A percentile compares a stretch with the other conserved stretches of the same genome.
Conservation (phyloP, 371 early-diverging fungal genomes). For the Coemansia sp. region DNA sequence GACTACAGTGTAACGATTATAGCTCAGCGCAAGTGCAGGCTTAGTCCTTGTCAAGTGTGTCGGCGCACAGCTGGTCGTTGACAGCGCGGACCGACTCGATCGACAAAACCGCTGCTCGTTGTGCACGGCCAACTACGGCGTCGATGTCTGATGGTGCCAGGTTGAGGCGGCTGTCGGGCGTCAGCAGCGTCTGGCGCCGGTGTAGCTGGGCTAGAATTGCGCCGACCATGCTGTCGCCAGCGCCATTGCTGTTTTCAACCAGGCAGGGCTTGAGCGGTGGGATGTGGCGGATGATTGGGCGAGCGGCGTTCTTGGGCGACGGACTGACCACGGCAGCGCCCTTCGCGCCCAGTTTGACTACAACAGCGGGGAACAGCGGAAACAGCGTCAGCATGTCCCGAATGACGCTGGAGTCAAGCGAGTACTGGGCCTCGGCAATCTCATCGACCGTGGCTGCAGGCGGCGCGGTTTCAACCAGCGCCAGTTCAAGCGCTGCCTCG, state of each 20-base stretch:
- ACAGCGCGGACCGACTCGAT: conserved; percentile 55
- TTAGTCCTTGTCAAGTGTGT: conserved; percentile 25
- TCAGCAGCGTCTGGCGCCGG: conserved; percentile 3
- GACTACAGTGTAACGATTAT: neutral
- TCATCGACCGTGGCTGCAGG: conserved; percentile 22
- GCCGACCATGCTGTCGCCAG: conserved; percentile 49
- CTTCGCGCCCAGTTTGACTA: conserved; percentile 62
- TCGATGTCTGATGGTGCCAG: conserved; percentile 36
- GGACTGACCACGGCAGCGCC: conserved; percentile 54
- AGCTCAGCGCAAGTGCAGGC: neutral
- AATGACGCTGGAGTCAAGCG: conserved; percentile 49
- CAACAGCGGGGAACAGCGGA: conserved; percentile 49
- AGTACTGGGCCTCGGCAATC: conserved; percentile 38
- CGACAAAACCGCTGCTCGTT: conserved; percentile 55
- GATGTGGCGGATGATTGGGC: conserved; percentile 33
- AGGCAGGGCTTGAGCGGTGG: conserved; percentile 13
- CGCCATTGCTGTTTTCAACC: conserved; percentile 49
- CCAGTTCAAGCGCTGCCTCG: conserved; percentile 42
- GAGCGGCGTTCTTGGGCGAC: neutral
- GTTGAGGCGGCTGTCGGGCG: neutral
- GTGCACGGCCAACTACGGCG: conserved; percentile 52
- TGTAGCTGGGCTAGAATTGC: conserved; percentile 45
- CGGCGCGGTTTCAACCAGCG: conserved; percentile 16
- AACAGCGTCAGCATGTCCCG: conserved; percentile 33
- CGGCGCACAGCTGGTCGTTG: conserved; percentile 45